Base-by-base conservation (phyloP, 495 filamentous ascomycete species). In the Neurospora sp. region DNA sequence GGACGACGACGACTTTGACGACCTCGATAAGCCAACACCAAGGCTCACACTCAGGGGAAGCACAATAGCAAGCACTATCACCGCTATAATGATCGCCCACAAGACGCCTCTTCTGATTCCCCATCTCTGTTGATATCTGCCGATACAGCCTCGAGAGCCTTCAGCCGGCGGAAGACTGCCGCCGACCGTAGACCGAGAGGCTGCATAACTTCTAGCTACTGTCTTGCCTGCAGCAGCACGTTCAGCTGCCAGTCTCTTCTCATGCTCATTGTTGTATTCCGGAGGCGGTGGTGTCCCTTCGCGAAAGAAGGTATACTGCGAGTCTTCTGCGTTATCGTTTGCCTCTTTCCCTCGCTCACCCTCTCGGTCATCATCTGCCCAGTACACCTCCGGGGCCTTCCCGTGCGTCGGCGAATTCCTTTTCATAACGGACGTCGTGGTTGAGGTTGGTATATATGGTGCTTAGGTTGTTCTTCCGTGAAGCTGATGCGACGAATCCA, bases 11-110 rank as follows among this genome's bases (percentile, higher is more conserved):
- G 16, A 65, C 22, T 40, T 65, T 37, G 74, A 48, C 20, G 70
- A 74, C 71, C 74, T 74, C 31, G 72, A 48, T 35, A 82, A 69
- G 0, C 79, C 80, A 2, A 85, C 76, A 0, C 82, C 81, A 4
- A 84, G 75, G 0, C 84, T 84, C 9, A 83, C 78, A 0, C 83
- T 81, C 10, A 86, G 75, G 8, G 79, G 80, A 18, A 85, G 41
- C 44, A 76, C 68, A 10, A 85, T 45, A 10, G 83, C 10, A 9
- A 84, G 40, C 22, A 75, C 35, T n/a, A 81, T 68, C 14, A 76
- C 74, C 9, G 76, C 74, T 9, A 37, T 69, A 9, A 76, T 16
- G 8, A 82, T 10, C 0, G 79, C 27, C 78, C 79, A 81, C 71
- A 83, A 79, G 9, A 80, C 71, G 27, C 70, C 73, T 73, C 70